Evolutionary conservation across 805 yeast species (phyloP).

Genomic region (Myxozyma lipomycoides): DNA sequence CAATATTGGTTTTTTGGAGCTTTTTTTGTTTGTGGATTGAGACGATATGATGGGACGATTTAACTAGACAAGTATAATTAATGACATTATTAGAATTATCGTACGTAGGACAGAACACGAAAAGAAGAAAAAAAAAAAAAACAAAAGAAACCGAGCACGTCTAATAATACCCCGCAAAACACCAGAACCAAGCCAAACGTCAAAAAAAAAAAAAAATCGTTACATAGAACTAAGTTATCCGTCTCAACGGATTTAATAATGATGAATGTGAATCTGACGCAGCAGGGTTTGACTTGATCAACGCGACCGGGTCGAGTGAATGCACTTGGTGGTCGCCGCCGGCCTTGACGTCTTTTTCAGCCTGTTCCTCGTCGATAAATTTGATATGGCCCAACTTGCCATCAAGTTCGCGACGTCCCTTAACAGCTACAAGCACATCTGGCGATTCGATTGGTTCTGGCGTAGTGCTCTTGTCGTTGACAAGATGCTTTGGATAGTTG

Average conservation of each 20-base stretch:
- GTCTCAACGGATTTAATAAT: neutral
- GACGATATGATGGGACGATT: no score
- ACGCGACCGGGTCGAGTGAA: neutral
- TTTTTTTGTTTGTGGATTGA: no score
- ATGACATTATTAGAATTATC: no score
- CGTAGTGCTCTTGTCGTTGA: neutral
- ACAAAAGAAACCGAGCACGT: no score
- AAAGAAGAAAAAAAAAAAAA: no score
- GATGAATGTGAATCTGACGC: neutral
- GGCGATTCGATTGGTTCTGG: neutral
- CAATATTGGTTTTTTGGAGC: no score
- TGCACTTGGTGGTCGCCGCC: neutral
- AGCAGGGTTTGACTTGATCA: neutral
- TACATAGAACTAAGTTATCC: neutral
- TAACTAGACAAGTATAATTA: no score
- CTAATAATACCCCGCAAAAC: no score
- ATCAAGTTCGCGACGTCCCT: neutral
- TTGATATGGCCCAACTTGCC: neutral
- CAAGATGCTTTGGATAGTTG: constrained; percentile 9
- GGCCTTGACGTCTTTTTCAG: neutral
- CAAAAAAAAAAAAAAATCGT: no score
- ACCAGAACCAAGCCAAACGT: no score
- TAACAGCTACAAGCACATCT: neutral
- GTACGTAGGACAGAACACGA: no score
- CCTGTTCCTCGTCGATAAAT: neutral